phyloP scores from a whole-genome alignment of 176 grass and related monocot genomes.

The Hyparrhenia diplandra region DNA sequence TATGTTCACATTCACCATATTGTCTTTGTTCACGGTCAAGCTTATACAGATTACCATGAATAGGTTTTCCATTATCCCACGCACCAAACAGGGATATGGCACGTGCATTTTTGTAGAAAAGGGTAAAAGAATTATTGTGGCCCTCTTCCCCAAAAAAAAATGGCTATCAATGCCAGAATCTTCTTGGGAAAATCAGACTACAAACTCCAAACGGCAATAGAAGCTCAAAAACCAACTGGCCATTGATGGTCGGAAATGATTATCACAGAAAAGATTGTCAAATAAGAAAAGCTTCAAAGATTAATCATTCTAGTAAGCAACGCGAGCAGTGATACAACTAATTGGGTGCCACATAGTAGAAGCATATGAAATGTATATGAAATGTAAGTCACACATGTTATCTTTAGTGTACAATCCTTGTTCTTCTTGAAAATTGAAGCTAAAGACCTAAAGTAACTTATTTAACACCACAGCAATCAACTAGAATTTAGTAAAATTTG shows the following conservation, averaged over 20 bases:
- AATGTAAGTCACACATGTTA: neutral
- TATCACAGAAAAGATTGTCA: conserved; percentile 14
- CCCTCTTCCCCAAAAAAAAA: neutral
- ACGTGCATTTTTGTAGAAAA: neutral
- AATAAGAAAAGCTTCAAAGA: too few species aligned
- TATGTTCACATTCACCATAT: neutral
- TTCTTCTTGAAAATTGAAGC: neutral
- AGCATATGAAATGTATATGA: neutral
- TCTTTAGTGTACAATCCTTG: neutral
- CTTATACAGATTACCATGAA: conserved; percentile 12
- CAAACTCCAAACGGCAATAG: neutral
- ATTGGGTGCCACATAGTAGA: neutral
- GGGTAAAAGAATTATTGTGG: too few species aligned
- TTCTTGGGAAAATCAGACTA: neutral
- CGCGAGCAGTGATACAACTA: neutral
- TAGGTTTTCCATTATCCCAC: neutral
- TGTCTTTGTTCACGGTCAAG: neutral
- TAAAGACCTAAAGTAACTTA: neutral
- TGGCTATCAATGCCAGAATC: neutral
- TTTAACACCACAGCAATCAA: neutral
- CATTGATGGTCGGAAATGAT: neutral
- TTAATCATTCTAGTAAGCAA: neutral
- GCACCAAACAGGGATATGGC: neutral
- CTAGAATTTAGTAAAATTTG: neutral
- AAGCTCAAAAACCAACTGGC: neutral